Percentiles rank a stretch among this genome's conserved stretches.
Evolutionary conservation across 495 filamentous ascomycete genomes (phyloP).

Genomic region (Achaetomiella virescens): DNA sequence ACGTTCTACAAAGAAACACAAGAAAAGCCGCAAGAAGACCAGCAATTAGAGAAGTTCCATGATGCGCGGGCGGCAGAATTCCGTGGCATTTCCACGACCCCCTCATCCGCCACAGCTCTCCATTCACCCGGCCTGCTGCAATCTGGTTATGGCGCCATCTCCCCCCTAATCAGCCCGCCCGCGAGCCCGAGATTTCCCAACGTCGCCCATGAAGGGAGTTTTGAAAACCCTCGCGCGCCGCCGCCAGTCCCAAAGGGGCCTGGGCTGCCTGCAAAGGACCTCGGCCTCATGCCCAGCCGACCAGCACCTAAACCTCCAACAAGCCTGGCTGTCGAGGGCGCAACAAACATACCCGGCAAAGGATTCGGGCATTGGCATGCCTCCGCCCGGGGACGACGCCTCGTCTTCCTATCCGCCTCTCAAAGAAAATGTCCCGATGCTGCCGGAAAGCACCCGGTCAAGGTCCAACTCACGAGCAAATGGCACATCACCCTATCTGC

Average conservation of each 20-base stretch:
- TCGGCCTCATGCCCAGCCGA: slow-evolving; percentile 54
- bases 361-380: slow-evolving; percentile 49
- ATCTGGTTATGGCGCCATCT: slow-evolving; percentile 47
- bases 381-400: slow-evolving; percentile 48
- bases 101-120: slow-evolving; percentile 36
- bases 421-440: slow-evolving; percentile 45
- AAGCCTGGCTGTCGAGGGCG: slow-evolving; percentile 37
- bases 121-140: slow-evolving; percentile 42
- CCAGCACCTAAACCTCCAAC: slow-evolving; percentile 63
- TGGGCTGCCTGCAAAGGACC: slow-evolving; percentile 41
- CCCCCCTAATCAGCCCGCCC: slow-evolving; percentile 71
- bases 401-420: slow-evolving; percentile 40
- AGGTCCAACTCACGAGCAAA: slow-evolving; percentile 49
- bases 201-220: slow-evolving; percentile 80
- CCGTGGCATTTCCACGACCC: slow-evolving; percentile 38
- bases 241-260: slow-evolving; percentile 72
- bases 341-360: slow-evolving; percentile 45
- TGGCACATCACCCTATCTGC: slow-evolving; percentile 39
- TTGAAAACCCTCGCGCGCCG: slow-evolving; percentile 91
- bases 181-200: slow-evolving; percentile 88
- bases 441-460: slow-evolving; percentile 49
- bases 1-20: slow-evolving; percentile 93
- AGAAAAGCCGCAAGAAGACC: slow-evolving; percentile 71
- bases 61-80: slow-evolving; percentile 62
- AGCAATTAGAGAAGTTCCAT: slow-evolving; percentile 92